phyloP scores from a whole-genome alignment of 2,329 filamentous ascomycete species.

The Sporothrix curviconia region DNA sequence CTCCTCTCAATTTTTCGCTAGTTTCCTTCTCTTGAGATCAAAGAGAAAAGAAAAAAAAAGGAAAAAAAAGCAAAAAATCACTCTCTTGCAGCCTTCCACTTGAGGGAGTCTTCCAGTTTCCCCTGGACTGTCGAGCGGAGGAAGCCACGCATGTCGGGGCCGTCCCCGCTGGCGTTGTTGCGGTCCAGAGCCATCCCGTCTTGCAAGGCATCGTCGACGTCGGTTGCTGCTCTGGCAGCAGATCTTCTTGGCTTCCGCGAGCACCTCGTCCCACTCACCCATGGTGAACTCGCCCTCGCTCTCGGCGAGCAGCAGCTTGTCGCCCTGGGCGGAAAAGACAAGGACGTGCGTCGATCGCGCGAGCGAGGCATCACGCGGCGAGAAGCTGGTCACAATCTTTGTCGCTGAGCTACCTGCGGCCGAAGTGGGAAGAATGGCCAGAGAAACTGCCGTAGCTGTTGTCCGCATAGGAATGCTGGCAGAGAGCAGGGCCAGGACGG shows the following conservation, averaged over 20 bases:
- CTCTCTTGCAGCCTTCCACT: conserved; percentile 42
- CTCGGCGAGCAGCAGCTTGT: conserved; percentile 69
- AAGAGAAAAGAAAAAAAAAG: no score
- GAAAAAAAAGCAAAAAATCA: conserved; percentile 1
- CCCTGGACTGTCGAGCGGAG: conserved; percentile 54
- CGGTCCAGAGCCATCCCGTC: conserved; percentile 41
- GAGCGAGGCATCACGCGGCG: conserved; percentile 51
- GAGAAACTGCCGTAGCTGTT: conserved; percentile 58
- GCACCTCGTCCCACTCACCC: conserved; percentile 67
- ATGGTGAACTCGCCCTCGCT: conserved; percentile 74
- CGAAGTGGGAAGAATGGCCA: conserved; percentile 53
- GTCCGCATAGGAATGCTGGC: conserved; percentile 74
- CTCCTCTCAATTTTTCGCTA: no score
- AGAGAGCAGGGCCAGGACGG: conserved; percentile 71
- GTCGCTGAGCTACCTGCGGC: conserved; percentile 26
- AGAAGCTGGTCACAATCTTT: conserved; percentile 52
- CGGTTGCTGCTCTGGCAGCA: conserved; percentile 51
- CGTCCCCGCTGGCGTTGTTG: conserved; percentile 42
- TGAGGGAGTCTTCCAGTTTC: conserved; percentile 47
- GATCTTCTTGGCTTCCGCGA: conserved; percentile 55
- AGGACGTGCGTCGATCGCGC: conserved; percentile 75
- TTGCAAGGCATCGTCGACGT: conserved; percentile 10
- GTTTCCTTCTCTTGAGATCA: no score
- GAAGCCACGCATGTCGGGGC: conserved; percentile 51
- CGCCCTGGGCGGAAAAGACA: conserved; percentile 66